Base-by-base conservation (phyloP, 306 rosid species). In the Quercus variabilis region DNA sequence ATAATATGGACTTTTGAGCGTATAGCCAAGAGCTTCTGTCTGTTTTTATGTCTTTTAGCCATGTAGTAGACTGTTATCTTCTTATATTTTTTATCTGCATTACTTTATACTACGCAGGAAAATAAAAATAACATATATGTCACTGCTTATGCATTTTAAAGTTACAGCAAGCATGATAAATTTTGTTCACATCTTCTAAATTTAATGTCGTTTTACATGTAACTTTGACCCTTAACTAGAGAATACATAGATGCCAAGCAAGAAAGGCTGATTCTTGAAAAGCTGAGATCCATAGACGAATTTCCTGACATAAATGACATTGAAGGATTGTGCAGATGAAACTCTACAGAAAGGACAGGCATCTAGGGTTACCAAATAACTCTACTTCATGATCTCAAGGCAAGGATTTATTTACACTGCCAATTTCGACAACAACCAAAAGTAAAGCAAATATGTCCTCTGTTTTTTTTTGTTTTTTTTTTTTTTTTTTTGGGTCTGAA, bases 221-320 rank as follows among this genome's bases (percentile, higher is more conserved):
- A 41, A 49, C 6, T 71, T 65, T 38, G 26, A 74, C 35, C 79
- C 92, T 82, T 88, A 81, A 91, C 89, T 71, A 63, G 71, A 31
- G 25, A 35, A 68, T 51, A 38, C 79, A 75, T 82, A 94, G 98
- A 91, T 83, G 83, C 87, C 71, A 86, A 84, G 81, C 98, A 92
- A 81, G 97, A 94, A 86, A 82, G 19, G 56, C 63, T 87, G 86
- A 91, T 94, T 86, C 89, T 90, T 30, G 82, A 86, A 74, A 94
- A 88, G 87, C 84, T 94, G 81, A 84, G 80, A 76, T 89, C 91
- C 64, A 81, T 83, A 25, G 89, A 89, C 71, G 87, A 84, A 55
- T 79, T 87, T 59, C 71, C 89, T 73, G 88, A 84, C 23, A 74
- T 79, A 82, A 82, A 76, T 76, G 63, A 35, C 73, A 78, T 17